Conservation (phyloP, 176 grass and related monocot genomes). For the Poa annua region DNA sequence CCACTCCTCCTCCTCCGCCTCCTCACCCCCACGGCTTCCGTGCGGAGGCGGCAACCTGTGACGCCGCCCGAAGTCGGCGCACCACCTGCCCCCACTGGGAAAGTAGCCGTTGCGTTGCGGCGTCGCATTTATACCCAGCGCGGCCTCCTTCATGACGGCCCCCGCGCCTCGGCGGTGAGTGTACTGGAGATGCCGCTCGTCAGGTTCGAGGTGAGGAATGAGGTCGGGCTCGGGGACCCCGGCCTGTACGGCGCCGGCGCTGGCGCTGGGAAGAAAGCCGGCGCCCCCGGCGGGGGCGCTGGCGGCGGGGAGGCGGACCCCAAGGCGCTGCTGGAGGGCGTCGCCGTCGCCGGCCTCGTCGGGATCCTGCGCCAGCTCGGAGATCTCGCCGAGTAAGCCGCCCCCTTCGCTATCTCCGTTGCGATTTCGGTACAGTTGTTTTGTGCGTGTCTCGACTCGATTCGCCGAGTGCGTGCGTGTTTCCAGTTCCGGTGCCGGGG, state of each 20-base stretch:
- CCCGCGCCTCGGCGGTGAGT: slow-evolving; percentile 34
- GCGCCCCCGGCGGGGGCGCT: neutral
- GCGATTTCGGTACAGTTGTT: neutral
- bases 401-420: neutral
- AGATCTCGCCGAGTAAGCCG: slow-evolving; percentile 89
- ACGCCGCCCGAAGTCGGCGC: slow-evolving; percentile 33
- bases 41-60: slow-evolving; percentile 62
- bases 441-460: slow-evolving; percentile 11
- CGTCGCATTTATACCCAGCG: slow-evolving; percentile 31
- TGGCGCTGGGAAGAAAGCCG: neutral
- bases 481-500: neutral
- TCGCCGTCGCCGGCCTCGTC: slow-evolving; percentile 94
- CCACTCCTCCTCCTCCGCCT: neutral
- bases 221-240: slow-evolving; percentile 83
- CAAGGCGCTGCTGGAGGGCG: slow-evolving; percentile 87
- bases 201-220: slow-evolving; percentile 90
- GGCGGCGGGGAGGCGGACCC: slow-evolving; percentile 64
- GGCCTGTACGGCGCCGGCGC: slow-evolving; percentile 63
- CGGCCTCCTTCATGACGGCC: slow-evolving; percentile 6
- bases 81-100: slow-evolving; percentile 35
- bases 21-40: slow-evolving; percentile 36
- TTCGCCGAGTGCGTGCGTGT: neutral
- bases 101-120: slow-evolving; percentile 43
- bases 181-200: slow-evolving; percentile 73
- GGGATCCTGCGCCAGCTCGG: slow-evolving; percentile 98